Conservation (phyloP, 2,329 filamentous ascomycete genomes). For the Cercospora janseana region DNA sequence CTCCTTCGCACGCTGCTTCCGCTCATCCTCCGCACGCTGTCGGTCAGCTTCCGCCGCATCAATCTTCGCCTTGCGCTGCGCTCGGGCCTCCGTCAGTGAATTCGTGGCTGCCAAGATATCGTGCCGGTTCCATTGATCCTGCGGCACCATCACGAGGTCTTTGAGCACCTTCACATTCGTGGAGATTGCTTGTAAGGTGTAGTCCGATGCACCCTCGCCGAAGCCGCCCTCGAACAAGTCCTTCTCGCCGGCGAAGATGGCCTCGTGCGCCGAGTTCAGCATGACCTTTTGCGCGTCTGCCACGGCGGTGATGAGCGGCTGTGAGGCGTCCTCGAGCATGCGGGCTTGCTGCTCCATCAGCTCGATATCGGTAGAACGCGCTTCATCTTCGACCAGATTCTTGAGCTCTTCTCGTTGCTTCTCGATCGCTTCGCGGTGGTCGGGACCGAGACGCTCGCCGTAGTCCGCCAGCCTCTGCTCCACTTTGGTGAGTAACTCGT, state of each 20-base stretch:
- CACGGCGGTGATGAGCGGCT: constrained; percentile 30
- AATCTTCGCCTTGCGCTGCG: constrained; percentile 27
- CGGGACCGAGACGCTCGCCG: constrained; percentile 31
- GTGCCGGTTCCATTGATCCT: constrained; percentile 34
- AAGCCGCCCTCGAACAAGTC: constrained; percentile 31
- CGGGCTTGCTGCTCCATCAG: constrained; percentile 26
- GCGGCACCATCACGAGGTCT: constrained; percentile 34
- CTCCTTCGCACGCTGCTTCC: constrained; percentile 18
- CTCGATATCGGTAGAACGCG: constrained; percentile 23
- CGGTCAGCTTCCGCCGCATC: constrained; percentile 21
- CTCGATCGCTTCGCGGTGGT: constrained; percentile 31
- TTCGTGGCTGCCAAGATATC: constrained; percentile 35
- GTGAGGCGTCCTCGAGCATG: constrained; percentile 25
- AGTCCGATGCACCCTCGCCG: constrained; percentile 8
- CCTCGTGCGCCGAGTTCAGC: constrained; percentile 38
- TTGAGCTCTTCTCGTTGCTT: constrained; percentile 32
- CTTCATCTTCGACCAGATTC: constrained; percentile 27
- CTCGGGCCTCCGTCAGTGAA: constrained; percentile 31
- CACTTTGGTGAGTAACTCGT: constrained; percentile 29
- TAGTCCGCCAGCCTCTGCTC: constrained; percentile 32
- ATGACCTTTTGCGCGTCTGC: constrained; percentile 32
- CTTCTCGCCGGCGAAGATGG: constrained; percentile 39
- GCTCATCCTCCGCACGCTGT: constrained; percentile 15
- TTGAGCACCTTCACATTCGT: constrained; percentile 32
- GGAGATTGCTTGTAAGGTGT: constrained; percentile 30